Base-by-base conservation (phyloP, 2,329 filamentous ascomycete genomes). In the Aspergillus ustus region DNA sequence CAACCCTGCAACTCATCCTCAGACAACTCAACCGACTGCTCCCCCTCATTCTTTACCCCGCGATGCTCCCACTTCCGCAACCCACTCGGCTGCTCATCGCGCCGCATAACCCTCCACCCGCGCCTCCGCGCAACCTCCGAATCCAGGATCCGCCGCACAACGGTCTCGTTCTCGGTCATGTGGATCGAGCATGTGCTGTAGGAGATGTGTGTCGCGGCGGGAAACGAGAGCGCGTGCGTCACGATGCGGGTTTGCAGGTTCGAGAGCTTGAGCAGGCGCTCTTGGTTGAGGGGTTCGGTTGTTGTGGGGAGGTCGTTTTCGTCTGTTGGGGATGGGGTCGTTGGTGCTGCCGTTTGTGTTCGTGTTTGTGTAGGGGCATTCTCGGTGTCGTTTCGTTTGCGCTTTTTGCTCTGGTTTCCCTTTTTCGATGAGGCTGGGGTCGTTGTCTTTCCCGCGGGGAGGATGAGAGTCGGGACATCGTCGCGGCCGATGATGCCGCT, bases 161-260 rank as follows among this genome's bases (percentile, higher is more conserved):
- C 93, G 1, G 84, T 78, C 77, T 99, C 95, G 70, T 99, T 98
- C 75, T 99, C 95, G 66, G 91, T 86, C 0, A 87, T 85, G 73
- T 98, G 89, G 2, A 97, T 81, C 0, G 94, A 98, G 74, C 95
- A 99, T 0, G 95, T 98, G 37, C 93, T 97, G 74, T 98, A 99
- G 0, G 92, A 93, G 48, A 98, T 88, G 66, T 87, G 89, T 13
- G 75, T 83, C 0, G 92, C 92, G 1, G 84, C 82, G 0, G 92
- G 89, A 69, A 98, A 99, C 22, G 81, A 78, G 77, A 98, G 89
- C 0, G 95, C 93, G 73, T 97, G 95, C 51, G 90, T 83, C 2
- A 99, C 81, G 11, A 98, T 86, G 28, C 86, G 86, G 6, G 93
- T 84, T 77, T 99, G 95, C 68, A 98, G 95, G 2, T 85, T 84